Conservation (phyloP, 768 basidiomycete genomes). For the Mycena haematopus region DNA sequence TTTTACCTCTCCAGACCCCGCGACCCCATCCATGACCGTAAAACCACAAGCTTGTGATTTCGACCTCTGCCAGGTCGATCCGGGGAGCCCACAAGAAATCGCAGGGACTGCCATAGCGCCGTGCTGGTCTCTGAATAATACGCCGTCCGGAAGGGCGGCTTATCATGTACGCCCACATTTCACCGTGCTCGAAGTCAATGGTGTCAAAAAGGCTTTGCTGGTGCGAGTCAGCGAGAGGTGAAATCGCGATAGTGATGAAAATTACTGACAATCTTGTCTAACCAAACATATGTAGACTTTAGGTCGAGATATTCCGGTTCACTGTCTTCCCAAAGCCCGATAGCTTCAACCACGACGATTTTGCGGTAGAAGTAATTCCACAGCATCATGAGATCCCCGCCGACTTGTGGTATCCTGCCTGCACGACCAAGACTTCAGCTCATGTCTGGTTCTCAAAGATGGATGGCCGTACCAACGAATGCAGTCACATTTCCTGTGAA, state of each 20-base stretch:
- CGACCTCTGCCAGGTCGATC: conserved; percentile 19
- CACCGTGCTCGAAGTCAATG: conserved; percentile 12
- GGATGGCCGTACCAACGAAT: conserved; percentile 4
- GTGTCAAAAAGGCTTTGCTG: conserved; percentile 16
- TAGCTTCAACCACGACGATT: background rate
- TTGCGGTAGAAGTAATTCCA: conserved; percentile 13
- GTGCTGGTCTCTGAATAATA: conserved; percentile 15
- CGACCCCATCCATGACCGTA: background rate
- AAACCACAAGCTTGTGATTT: background rate
- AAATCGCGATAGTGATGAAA: background rate
- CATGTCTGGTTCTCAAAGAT: background rate
- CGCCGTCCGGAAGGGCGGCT: conserved; percentile 1
- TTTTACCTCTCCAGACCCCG: conserved; percentile 13
- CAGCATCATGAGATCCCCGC: background rate
- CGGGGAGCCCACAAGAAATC: conserved; percentile 20
- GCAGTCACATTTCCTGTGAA: conserved; percentile 12
- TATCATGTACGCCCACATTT: conserved; percentile 13
- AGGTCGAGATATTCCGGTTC: background rate
- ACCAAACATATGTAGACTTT: background rate
- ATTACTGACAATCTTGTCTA: conserved; percentile 18
- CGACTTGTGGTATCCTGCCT: background rate
- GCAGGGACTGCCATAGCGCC: conserved; percentile 7
- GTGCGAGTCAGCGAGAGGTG: background rate
- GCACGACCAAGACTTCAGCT: background rate
- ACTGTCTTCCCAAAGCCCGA: background rate